Percentiles rank a stretch among this genome's conserved stretches.
These are phyloP conservation scores for Ascochyta rabiei DNA, from an alignment of 2,329 filamentous ascomycete species.

Conservation along the genomic window DNA sequence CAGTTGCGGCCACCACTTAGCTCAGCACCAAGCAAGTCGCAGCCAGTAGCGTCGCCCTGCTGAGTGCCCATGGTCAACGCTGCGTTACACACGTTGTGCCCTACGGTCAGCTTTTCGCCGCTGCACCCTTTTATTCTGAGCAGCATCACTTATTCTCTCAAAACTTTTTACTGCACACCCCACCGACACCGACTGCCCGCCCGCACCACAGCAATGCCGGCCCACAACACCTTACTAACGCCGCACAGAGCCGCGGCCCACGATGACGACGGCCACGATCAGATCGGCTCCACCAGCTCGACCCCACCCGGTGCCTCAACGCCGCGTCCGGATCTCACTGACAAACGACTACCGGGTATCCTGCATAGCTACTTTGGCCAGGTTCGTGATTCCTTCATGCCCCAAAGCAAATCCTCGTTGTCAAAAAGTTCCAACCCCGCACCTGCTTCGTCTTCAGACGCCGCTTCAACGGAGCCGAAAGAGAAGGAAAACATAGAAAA, in stretches of 20 bases:
- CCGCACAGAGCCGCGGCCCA: constrained; percentile 62
- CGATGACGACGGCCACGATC: constrained; percentile 73
- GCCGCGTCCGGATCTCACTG: constrained; percentile 88
- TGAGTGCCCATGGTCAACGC: constrained; percentile 30
- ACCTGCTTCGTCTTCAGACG: constrained; percentile 28
- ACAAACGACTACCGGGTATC: constrained; percentile 95
- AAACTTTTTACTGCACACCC: constrained; percentile 8
- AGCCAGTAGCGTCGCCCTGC: constrained; percentile 18
- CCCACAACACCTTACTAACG: constrained; percentile 44
- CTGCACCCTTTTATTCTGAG: constrained; percentile 12
- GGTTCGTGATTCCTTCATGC: constrained; percentile 81
- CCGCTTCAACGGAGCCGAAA: constrained; percentile 22
- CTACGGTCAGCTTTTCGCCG: constrained; percentile 26
- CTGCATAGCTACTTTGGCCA: constrained; percentile 96
- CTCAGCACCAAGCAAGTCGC: constrained; percentile 20
- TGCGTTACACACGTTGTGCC: constrained; percentile 43
- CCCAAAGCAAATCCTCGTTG: constrained; percentile 49
- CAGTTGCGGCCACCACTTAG: constrained; percentile 25
- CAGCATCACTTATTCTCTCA: constrained; percentile 10
- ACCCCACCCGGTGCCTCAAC: constrained; percentile 92
- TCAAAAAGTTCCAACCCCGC: constrained; percentile 45
- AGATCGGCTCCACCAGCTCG: constrained; percentile 79
- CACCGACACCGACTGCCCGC: constrained; percentile 1
- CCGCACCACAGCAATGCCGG: constrained; percentile 32
- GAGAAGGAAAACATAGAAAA: constrained; percentile 26